Base-by-base conservation (phyloP, 371 early-diverging fungal species). In the Apophysomyces variabilis region DNA sequence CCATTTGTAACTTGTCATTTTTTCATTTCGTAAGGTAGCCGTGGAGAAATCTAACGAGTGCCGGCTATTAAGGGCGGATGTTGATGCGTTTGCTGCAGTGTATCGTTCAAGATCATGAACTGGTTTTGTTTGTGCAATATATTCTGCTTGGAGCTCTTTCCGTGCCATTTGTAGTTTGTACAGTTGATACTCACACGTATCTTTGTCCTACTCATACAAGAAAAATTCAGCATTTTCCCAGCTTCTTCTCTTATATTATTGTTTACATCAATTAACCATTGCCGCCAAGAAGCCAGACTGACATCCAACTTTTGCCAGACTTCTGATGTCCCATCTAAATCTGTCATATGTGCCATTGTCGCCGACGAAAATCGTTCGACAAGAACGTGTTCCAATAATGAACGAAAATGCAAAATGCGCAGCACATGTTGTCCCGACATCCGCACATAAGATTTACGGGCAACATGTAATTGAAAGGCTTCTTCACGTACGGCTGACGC, bases 401-500 rank as follows among this genome's bases (percentile, higher is more conserved):
- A 79, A 14, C 79, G 74, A 58, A 82, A 79, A 37, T 79, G 74
- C 44, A 82, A 62, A 43, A 79, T 76, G 18, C 78, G 74, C n/a
- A 80, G 64, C 39, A 78, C 77, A 68, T 80, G 77, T 62, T 83
- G 77, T 35, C 75, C 76, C 12, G 77, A 83, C 61, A 86, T 82
- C 37, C 77, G 84, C 11, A 87, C 83, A 71, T 88, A 89, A 37
- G 80, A 72, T 69, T 90, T 90, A 46, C 90, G 84, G 32, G 82
- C 75, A 62, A 90, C 92, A 66, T 82, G 88, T 46, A 91, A 74
- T 46, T 85, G 78, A 57, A 88, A 90, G 1, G 90, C 90, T 47
- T 92, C 90, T 76, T 92, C 92, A 38, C 86, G 74, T 43, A 90
- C 68, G 6, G 89, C 89, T 13, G 85, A 85, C 9, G 89, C 77